phyloP scores from a whole-genome alignment of 2,329 filamentous ascomycete genomes.

The Neofusicoccum sp. region DNA sequence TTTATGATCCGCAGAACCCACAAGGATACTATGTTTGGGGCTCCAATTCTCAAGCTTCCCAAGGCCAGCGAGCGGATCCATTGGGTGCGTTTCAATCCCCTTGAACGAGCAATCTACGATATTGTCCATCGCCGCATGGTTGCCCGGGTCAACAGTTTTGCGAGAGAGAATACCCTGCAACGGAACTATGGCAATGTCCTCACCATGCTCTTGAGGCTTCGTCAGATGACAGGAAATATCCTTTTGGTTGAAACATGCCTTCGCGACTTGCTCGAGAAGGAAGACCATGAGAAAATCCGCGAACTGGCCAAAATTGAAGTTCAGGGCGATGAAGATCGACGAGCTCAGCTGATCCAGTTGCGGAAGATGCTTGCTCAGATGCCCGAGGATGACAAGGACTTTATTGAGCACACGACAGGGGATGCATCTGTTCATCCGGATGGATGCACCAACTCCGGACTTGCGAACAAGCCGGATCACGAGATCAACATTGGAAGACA shows the following conservation, averaged over 20 bases:
- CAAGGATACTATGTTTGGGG: conserved; percentile 51
- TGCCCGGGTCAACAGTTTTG: conserved; percentile 39
- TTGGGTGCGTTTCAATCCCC: conserved; percentile 49
- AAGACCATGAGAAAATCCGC: conserved; percentile 47
- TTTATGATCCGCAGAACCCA: conserved; percentile 59
- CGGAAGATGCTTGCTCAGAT: background rate
- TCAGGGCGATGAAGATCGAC: background rate
- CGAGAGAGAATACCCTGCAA: conserved; percentile 26
- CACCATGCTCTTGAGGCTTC: conserved; percentile 48
- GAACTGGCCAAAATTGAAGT: conserved; percentile 29
- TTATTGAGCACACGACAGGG: background rate
- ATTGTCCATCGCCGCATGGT: conserved; percentile 49
- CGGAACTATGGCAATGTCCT: conserved; percentile 42
- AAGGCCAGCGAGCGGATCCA: conserved; percentile 44
- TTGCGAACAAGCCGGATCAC: background rate
- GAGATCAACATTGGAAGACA: conserved; percentile 25
- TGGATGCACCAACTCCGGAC: background rate
- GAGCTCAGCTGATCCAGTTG: background rate
- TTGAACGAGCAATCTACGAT: conserved; percentile 55
- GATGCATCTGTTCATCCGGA: background rate
- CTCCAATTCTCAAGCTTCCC: conserved; percentile 56
- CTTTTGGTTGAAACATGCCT: conserved; percentile 49
- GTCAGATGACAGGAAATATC: conserved; percentile 52
- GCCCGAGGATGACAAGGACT: background rate
- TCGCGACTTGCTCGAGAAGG: conserved; percentile 43